phyloP scores from a whole-genome alignment of 441 rosid genomes.

The Brassica balearica region DNA sequence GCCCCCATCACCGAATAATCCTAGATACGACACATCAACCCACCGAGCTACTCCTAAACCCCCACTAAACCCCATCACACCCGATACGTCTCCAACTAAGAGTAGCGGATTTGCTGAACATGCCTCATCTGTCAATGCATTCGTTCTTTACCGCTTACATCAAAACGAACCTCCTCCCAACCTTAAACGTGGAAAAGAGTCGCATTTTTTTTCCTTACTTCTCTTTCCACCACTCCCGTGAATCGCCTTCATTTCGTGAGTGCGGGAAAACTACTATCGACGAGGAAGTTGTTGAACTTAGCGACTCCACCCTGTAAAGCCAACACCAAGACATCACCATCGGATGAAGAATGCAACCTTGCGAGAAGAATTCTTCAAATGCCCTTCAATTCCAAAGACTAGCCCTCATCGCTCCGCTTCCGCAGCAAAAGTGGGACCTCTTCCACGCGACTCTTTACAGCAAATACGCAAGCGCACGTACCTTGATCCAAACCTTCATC shows the following conservation, averaged over 20 bases:
- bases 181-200: neutral
- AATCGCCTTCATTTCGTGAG: neutral
- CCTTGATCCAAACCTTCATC: too few relatives aligned
- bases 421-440: neutral
- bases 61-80: too few relatives aligned
- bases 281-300: neutral
- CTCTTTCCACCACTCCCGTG: too few relatives aligned
- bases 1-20: neutral
- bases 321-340: neutral
- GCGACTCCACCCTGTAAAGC: neutral
- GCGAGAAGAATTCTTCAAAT: neutral
- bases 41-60: neutral
- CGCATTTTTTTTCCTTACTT: neutral
- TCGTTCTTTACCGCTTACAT: neutral
- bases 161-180: neutral
- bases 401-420: neutral
- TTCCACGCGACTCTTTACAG: neutral
- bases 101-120: neutral
- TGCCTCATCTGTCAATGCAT: neutral
- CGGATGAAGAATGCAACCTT: neutral
- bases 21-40: neutral
- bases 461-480: neutral
- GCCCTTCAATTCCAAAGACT: neutral
- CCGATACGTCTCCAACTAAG: neutral
- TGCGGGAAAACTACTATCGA: neutral